Evolutionary conservation across 2,329 filamentous ascomycete genomes (phyloP).

Genomic region (Davidsoniella eucalypti): DNA sequence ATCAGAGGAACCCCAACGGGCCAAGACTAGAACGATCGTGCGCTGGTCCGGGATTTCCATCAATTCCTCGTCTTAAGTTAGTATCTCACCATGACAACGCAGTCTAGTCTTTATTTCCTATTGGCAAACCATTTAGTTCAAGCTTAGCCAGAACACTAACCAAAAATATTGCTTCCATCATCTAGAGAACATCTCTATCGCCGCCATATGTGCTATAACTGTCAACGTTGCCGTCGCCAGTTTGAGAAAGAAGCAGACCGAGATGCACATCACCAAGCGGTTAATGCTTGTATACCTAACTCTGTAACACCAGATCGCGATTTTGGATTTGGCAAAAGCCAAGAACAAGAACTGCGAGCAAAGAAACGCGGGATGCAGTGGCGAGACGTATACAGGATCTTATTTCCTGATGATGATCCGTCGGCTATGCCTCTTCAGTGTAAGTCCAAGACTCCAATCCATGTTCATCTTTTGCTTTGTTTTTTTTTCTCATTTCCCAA

Average conservation of each 20-base stretch:
- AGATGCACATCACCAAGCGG: not conserved
- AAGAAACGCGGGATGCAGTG: slow-evolving; percentile 11
- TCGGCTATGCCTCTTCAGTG: slow-evolving; percentile 7
- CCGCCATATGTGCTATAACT: slow-evolving; percentile 8
- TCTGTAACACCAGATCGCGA: not conserved
- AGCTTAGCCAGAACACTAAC: too few relatives aligned
- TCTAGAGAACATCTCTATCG: slow-evolving; percentile 12
- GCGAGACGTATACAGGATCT: slow-evolving; percentile 9
- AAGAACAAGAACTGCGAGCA: slow-evolving; percentile 7
- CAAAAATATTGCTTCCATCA: too few relatives aligned
- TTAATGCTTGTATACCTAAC: not conserved
- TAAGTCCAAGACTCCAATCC: slow-evolving; percentile 1
- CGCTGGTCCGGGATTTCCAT: slow-evolving; percentile 9
- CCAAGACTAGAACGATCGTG: slow-evolving; percentile 10
- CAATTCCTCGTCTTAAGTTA: slow-evolving; percentile 11
- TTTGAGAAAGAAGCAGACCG: slow-evolving; percentile 4
- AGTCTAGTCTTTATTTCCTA: not conserved
- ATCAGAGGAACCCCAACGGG: slow-evolving; percentile 7
- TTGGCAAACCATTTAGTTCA: too few relatives aligned
- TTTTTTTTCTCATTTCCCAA: not conserved
- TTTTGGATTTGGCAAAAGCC: slow-evolving; percentile 6
- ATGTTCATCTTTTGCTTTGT: not conserved
- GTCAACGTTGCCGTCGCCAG: slow-evolving; percentile 1
- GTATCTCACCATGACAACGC: not conserved
- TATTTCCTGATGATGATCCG: slow-evolving; percentile 6